Percentiles rank a stretch among this genome's conserved stretches.
These are phyloP conservation scores for Vigna nakashimae DNA, from an alignment of 306 rosid species.

Conservation along the genomic window DNA sequence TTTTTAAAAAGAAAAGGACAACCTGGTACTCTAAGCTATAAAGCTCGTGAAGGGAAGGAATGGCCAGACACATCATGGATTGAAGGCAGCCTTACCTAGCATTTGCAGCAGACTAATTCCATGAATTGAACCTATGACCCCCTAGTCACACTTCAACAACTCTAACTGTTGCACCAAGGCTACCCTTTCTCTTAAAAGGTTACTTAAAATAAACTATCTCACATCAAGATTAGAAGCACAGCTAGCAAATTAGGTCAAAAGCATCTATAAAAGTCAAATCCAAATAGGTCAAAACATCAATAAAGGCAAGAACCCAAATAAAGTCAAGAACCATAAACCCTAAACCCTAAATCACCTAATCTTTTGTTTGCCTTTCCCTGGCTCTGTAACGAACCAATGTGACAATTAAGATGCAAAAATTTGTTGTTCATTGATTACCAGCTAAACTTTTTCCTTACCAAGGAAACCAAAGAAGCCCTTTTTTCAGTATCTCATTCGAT, in stretches of 20 bases:
- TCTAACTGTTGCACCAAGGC: neutral
- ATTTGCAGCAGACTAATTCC: neutral
- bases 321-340: too few species aligned
- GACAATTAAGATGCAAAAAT: neutral
- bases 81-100: conserved; percentile 1
- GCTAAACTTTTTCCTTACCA: neutral
- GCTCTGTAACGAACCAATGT: neutral
- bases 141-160: neutral
- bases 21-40: neutral
- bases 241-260: neutral
- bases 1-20: neutral
- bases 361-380: neutral
- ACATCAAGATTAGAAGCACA: neutral
- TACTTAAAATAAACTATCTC: neutral
- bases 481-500: neutral
- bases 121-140: neutral
- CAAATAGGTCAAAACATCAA: neutral
- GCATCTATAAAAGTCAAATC: neutral
- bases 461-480: neutral
- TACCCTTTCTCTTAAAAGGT: neutral
- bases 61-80: neutral
- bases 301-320: neutral
- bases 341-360: too few species aligned
- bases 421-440: conserved; percentile 3
- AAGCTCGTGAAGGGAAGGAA: neutral